Conservation (phyloP, 2,329 filamentous ascomycete genomes). For the Clarireedia paspali region DNA sequence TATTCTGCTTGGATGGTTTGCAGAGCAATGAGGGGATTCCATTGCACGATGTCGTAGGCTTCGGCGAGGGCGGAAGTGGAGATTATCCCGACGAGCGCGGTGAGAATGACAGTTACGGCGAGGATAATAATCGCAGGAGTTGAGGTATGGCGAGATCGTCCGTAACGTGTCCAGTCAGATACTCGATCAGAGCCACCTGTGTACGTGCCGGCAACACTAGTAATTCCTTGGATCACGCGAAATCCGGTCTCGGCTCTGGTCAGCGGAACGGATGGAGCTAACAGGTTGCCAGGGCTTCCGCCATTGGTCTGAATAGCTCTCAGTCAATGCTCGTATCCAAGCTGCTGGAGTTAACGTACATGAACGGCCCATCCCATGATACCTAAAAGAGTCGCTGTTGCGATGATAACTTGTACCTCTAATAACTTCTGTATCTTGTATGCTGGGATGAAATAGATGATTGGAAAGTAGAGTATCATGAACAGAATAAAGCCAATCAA, state of each 20-base stretch:
- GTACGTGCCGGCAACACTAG: background rate
- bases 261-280: background rate
- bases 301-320: background rate
- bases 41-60: slow-evolving; percentile 40
- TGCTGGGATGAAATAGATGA: background rate
- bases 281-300: background rate
- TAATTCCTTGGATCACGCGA: background rate
- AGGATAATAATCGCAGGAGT: slow-evolving; percentile 29
- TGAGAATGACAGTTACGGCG: slow-evolving; percentile 32
- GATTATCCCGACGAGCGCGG: slow-evolving; percentile 33
- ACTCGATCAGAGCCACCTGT: background rate
- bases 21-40: slow-evolving; percentile 38
- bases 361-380: background rate
- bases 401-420: background rate
- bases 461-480: background rate
- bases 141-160: background rate
- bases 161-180: background rate
- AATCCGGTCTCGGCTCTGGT: background rate
- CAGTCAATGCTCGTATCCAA: background rate
- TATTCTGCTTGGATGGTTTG: slow-evolving; percentile 35
- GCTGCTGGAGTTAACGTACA: background rate
- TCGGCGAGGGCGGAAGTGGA: slow-evolving; percentile 45
- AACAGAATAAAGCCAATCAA: slow-evolving; percentile 33
- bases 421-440: background rate
- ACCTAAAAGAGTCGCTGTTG: background rate